These are phyloP conservation scores for Colletotrichum theobromicola DNA, from an alignment of 2,329 filamentous ascomycete genomes.

Conservation along the genomic window DNA sequence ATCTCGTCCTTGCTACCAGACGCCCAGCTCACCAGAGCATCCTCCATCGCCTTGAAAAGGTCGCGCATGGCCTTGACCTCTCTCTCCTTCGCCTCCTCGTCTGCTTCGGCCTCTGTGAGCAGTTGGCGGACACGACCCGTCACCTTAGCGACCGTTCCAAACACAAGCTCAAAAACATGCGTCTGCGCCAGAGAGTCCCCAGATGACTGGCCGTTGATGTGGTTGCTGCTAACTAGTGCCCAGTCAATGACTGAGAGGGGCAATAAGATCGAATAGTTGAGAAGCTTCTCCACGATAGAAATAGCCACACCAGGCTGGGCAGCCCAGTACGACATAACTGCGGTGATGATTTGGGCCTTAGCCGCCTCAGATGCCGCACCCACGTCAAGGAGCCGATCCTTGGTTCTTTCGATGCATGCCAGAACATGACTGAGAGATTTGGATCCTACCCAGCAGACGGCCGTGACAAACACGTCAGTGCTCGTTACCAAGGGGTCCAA, in stretches of 20 bases:
- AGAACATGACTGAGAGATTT: slow-evolving; percentile 97
- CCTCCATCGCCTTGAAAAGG: slow-evolving; percentile 82
- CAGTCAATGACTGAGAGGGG: slow-evolving; percentile 88
- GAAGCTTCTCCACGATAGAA: slow-evolving; percentile 92
- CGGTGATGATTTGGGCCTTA: slow-evolving; percentile 85
- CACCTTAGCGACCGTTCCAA: slow-evolving; percentile 88
- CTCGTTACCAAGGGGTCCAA: slow-evolving; percentile 84
- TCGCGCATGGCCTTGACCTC: slow-evolving; percentile 79
- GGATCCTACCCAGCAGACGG: slow-evolving; percentile 90
- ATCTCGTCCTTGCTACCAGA: slow-evolving; percentile 75
- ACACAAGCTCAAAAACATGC: slow-evolving; percentile 89
- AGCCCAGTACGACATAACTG: slow-evolving; percentile 91
- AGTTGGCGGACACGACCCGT: slow-evolving; percentile 86
- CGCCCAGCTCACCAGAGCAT: slow-evolving; percentile 76
- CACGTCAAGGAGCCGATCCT: slow-evolving; percentile 83
- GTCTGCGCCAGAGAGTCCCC: slow-evolving; percentile 73
- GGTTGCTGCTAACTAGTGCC: slow-evolving; percentile 69
- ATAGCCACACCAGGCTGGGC: slow-evolving; percentile 91
- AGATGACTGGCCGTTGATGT: slow-evolving; percentile 57
- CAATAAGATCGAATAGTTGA: slow-evolving; percentile 95
- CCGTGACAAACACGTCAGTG: slow-evolving; percentile 92
- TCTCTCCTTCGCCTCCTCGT: slow-evolving; percentile 69
- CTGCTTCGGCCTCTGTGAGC: slow-evolving; percentile 52
- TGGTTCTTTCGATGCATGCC: slow-evolving; percentile 93
- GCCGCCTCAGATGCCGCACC: slow-evolving; percentile 77